Conservation (phyloP, 164 flowering plant species). For the Litsea cubeba region DNA sequence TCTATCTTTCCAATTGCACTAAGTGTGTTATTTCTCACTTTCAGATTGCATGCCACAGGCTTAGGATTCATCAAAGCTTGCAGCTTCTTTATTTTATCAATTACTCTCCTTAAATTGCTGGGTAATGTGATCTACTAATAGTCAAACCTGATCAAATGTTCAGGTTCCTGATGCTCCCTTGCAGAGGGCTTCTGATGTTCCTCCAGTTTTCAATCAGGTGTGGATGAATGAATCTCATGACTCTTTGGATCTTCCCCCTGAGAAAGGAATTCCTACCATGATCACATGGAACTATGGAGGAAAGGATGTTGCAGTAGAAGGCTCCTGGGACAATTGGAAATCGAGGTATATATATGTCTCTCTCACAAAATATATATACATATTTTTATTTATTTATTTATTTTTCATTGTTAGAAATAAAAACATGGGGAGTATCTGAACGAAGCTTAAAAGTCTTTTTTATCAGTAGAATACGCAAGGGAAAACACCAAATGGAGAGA, state of each 20-base stretch:
- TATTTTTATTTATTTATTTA: neutral
- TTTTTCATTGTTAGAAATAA: neutral
- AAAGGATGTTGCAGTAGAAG: constrained; percentile 70
- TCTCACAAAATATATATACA: neutral
- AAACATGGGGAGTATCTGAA: neutral
- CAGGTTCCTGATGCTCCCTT: constrained; percentile 77
- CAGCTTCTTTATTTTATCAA: too few species aligned
- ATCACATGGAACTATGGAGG: constrained; percentile 88
- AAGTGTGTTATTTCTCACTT: too few species aligned
- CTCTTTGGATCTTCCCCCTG: constrained; percentile 33
- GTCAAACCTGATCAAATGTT: neutral
- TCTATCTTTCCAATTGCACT: too few species aligned
- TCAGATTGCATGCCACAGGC: too few species aligned
- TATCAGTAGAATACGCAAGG: too few species aligned
- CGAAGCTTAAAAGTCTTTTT: neutral
- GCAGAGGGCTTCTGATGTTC: constrained; percentile 41
- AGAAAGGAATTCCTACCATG: constrained; percentile 68
- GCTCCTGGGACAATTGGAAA: constrained; percentile 95
- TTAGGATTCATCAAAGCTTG: too few species aligned
- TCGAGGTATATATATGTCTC: constrained; percentile 42
- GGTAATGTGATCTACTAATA: neutral
- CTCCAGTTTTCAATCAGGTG: constrained; percentile 31
- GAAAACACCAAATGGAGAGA: too few species aligned
- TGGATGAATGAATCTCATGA: constrained; percentile 44
- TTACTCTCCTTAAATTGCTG: neutral